Percentiles rank a stretch among this genome's conserved stretches.
Conservation (phyloP, 176 grass and related monocot species). For the Themeda triandra region DNA sequence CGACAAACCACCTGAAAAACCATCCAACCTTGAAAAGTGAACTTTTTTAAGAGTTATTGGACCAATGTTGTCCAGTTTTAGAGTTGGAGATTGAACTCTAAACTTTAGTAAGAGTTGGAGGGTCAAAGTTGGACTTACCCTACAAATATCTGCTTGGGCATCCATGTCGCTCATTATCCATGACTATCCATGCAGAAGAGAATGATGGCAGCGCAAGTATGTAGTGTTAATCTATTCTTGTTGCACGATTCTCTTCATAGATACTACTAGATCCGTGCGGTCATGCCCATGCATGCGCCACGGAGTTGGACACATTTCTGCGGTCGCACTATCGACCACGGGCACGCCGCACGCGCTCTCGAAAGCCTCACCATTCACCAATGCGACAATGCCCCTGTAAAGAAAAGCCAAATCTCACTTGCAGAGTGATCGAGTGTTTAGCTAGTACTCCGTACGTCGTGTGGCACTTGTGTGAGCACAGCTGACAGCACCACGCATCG, state of each 20-base stretch:
- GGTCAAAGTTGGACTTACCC: no score
- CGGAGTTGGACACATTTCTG: background rate
- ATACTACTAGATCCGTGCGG: no score
- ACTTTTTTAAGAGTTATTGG: no score
- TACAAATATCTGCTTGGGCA: no score
- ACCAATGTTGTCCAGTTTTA: no score
- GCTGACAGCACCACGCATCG: background rate
- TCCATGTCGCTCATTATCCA: no score
- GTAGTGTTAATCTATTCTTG: background rate
- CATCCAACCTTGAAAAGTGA: no score
- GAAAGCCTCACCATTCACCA: background rate
- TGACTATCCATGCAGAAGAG: background rate
- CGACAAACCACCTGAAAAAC: no score
- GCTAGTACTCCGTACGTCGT: background rate
- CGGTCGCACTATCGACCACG: background rate
- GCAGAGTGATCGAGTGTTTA: background rate
- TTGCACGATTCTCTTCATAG: background rate
- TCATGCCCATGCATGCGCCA: background rate
- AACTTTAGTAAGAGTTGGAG: no score
- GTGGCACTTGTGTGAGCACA: background rate
- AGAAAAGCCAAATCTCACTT: background rate
- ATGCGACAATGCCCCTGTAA: background rate
- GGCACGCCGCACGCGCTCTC: conserved; percentile 6
- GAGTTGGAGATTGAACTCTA: no score
- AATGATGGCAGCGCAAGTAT: background rate